Evolutionary conservation across 192 early-diverging fungal genomes (phyloP).

Genomic region (Gryganskiella cystojenkinii): DNA sequence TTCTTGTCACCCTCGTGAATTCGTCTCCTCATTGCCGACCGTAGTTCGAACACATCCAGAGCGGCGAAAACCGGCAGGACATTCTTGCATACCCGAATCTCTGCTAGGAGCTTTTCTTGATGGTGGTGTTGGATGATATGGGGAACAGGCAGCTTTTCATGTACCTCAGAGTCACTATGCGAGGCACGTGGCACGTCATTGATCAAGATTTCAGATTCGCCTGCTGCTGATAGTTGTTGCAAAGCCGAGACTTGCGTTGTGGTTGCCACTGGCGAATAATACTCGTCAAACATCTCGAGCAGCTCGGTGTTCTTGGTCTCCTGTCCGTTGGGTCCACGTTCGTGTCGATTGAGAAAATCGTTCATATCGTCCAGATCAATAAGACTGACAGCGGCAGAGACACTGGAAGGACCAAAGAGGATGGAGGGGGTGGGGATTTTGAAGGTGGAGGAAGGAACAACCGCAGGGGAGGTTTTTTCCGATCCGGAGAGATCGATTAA

Average conservation of each 20-base stretch:
- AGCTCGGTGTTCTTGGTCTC: background rate
- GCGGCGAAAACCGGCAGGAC: constrained; percentile 10
- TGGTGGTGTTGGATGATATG: constrained; percentile 9
- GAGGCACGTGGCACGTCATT: too few species aligned
- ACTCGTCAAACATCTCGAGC: background rate
- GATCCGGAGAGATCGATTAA: constrained; percentile 12
- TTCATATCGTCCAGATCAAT: background rate
- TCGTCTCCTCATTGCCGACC: background rate
- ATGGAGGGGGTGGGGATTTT: too few species aligned
- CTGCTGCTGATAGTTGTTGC: too few species aligned
- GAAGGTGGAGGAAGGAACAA: too few species aligned
- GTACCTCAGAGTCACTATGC: too few species aligned
- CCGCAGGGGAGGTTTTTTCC: background rate
- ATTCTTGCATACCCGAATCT: constrained; percentile 8
- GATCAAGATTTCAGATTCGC: too few species aligned
- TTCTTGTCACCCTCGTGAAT: background rate
- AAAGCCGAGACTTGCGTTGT: too few species aligned
- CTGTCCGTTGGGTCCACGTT: background rate
- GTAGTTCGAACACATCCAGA: constrained; percentile 22
- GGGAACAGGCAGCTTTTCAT: background rate
- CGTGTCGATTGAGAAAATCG: background rate
- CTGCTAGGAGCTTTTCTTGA: constrained; percentile 17
- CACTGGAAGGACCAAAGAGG: too few species aligned
- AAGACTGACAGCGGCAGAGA: background rate
- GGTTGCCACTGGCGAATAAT: background rate